Conservation (phyloP, 108 stramenopile species). For the Pseudonitzschia multistriata region DNA sequence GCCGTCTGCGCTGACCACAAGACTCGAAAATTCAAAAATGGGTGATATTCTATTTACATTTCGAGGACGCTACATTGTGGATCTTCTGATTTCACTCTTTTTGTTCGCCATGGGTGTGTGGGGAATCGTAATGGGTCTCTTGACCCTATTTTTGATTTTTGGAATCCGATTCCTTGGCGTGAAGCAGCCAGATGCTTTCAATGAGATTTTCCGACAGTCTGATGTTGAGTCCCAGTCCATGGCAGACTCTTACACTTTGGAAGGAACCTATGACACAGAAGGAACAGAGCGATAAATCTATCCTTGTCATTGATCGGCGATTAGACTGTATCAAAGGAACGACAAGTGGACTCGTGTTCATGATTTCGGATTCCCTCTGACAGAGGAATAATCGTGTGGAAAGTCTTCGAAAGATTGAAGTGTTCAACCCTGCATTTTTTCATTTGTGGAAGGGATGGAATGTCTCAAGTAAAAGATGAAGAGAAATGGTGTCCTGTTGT, state of each 20-base stretch:
- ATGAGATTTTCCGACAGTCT: constrained; percentile 63
- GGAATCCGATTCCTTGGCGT: constrained; percentile 73
- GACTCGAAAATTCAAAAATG: constrained; percentile 43
- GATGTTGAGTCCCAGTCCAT: constrained; percentile 49
- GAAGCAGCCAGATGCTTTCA: constrained; percentile 71
- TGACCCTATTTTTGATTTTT: constrained; percentile 56
- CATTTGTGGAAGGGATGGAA: no score
- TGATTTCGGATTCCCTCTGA: no score
- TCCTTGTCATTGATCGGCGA: neutral
- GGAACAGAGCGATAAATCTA: constrained; percentile 18
- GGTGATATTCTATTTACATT: constrained; percentile 55
- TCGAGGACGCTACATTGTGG: constrained; percentile 66
- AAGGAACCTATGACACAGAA: constrained; percentile 51
- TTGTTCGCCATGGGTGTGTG: constrained; percentile 59
- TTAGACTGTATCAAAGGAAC: no score
- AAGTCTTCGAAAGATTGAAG: no score
- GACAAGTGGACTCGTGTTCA: no score
- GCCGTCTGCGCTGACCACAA: constrained; percentile 37
- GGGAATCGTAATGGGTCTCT: constrained; percentile 48
- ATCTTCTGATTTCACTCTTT: constrained; percentile 49
- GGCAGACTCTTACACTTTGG: constrained; percentile 50
- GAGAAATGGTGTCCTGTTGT: no score
- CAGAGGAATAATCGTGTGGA: no score
- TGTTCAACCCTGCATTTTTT: no score
- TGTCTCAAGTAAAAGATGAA: no score